Base-by-base conservation (phyloP, 2,329 filamentous ascomycete species). In the Penicillium hordei region DNA sequence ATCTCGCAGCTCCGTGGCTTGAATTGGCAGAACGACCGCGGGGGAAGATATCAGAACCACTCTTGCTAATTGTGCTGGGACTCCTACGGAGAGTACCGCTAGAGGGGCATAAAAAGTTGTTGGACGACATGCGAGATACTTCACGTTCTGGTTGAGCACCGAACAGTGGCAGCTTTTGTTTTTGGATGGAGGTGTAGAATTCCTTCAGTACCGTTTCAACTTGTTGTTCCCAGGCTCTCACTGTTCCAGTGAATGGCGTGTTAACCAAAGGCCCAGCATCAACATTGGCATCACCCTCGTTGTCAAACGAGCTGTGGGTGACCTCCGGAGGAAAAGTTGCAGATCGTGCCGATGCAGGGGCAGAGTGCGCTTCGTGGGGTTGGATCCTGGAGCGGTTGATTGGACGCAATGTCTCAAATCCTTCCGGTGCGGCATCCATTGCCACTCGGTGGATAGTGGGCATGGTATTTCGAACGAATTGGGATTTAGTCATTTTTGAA, bases 401-500 rank as follows among this genome's bases (percentile, higher is more conserved):
- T n/a, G 66, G 60, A 21, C 68, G 83, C 5, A 83, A 78, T 4
- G 83, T 80, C 34, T 88, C 83, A 61, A 89, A 89, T 1, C 82
- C 83, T 59, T 87, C 83, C 1, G 89, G 86, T 0, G 82, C 85
- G n/a, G 87, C 86, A 65, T 96, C 91, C 39, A 83, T 79, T 10
- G 92, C 83, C 13, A 90, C 87, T 48, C 91, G 87, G 58, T 85
- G 86, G 61, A 99, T 90, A 0, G 93, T 96, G 0, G 90, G 89
- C 81, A 97, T 88, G 5, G 94, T 97, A 71, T 99, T 99, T 76
- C 95, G 96, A 71, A 99, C 85, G 70, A 97, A 99, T 70, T 97
- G 93, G 62, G 83, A 88, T 55, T 90, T 86, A 1, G 93, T 97
- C 94, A 99, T 99, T 79, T 96, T 96, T 67, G 90, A 87, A 60